These are phyloP conservation scores for Phytopythium oedochilum DNA, from an alignment of 352 stramenopile species.

Conservation along the genomic window DNA sequence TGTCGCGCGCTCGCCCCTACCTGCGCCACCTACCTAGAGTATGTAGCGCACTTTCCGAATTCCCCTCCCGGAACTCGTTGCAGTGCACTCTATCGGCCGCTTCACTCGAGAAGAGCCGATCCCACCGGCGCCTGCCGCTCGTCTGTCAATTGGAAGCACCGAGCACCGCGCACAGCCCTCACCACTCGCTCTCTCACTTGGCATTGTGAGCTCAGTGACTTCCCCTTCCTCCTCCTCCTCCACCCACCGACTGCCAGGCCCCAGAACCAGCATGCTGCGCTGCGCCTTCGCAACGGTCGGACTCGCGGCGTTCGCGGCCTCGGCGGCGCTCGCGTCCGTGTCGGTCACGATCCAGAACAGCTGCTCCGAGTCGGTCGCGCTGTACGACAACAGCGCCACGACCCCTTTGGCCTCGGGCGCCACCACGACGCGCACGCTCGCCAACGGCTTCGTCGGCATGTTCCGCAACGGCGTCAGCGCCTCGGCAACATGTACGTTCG, in stretches of 20 bases:
- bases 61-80: not conserved
- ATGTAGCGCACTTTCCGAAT: not conserved
- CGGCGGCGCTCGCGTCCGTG: slow-evolving; percentile 16
- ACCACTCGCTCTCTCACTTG: not conserved
- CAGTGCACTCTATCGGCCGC: slow-evolving; percentile 1
- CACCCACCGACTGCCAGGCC: not conserved
- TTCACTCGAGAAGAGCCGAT: not conserved
- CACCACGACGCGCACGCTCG: slow-evolving; percentile 30
- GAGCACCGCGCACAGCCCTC: not conserved
- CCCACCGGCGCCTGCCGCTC: not conserved
- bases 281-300: slow-evolving; percentile 1
- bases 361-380: slow-evolving; percentile 36
- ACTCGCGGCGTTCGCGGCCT: slow-evolving; percentile 14
- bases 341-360: slow-evolving; percentile 38
- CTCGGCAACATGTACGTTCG: slow-evolving; percentile 34
- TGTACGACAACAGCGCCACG: slow-evolving; percentile 57
- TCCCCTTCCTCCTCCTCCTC: not conserved
- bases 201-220: too few species aligned
- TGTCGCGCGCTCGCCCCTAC: too few species aligned
- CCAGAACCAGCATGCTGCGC: slow-evolving; percentile 1
- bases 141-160: not conserved
- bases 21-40: too few species aligned
- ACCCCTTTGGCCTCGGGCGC: slow-evolving; percentile 29
- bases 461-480: slow-evolving; percentile 43
- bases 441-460: slow-evolving; percentile 44